Evolutionary conservation across 805 yeast genomes (phyloP).

Genomic region (Saturnispora hagleri): DNA sequence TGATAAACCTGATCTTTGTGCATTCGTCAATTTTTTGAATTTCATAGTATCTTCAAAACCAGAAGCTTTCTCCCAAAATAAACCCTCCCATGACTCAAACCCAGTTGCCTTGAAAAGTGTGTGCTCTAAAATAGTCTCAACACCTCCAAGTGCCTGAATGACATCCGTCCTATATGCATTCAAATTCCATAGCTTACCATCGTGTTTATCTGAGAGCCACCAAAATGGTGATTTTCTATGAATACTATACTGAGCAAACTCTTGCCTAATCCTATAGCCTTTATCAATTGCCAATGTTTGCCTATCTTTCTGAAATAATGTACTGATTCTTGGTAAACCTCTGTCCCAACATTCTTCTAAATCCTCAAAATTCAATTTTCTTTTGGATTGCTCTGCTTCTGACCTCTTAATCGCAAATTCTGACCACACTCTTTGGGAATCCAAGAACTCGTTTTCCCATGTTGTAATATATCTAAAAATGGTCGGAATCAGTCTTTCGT

Average conservation of each 20-base stretch:
- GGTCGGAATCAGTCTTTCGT: conserved; percentile 80
- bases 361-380: conserved; percentile 86
- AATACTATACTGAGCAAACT: conserved; percentile 64
- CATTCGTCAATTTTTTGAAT: conserved; percentile 90
- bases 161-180: conserved; percentile 92
- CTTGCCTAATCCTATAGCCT: conserved; percentile 79
- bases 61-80: conserved; percentile 96
- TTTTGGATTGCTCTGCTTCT: conserved; percentile 77
- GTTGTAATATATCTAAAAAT: conserved; percentile 85
- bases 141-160: conserved; percentile 94
- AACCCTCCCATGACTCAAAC: conserved; percentile 96
- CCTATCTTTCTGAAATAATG: conserved; percentile 89
- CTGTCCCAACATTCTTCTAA: conserved; percentile 93
- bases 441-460: conserved; percentile 94
- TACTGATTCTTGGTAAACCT: conserved; percentile 93
- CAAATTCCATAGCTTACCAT: conserved; percentile 92
- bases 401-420: conserved; percentile 87
- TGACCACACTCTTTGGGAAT: conserved; percentile 95
- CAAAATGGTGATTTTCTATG: conserved; percentile 81
- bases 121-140: conserved; percentile 91
- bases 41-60: conserved; percentile 96
- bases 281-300: conserved; percentile 92
- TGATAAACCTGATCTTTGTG: conserved; percentile 93
- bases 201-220: conserved; percentile 94
- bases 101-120: conserved; percentile 95